phyloP scores from a whole-genome alignment of 2,329 filamentous ascomycete genomes.

The Beauveria brongniartii region DNA sequence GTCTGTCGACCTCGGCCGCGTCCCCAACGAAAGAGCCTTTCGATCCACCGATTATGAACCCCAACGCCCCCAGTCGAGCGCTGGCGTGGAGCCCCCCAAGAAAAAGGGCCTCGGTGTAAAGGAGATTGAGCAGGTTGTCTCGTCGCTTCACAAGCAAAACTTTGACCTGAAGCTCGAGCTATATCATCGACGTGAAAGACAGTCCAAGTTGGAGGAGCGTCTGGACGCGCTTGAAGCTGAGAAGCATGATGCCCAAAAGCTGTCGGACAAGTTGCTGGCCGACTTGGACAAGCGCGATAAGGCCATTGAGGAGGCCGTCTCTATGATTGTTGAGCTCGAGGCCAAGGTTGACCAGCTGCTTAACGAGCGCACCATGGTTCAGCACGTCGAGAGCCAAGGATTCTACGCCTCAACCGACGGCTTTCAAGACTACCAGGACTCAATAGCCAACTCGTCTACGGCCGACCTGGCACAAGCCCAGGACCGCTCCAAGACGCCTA shows the following conservation, averaged over 20 bases:
- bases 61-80: conserved; percentile 36
- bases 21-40: conserved; percentile 31
- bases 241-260: conserved; percentile 44
- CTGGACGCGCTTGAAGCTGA: conserved; percentile 48
- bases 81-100: conserved; percentile 30
- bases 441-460: conserved; percentile 17
- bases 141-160: conserved; percentile 65
- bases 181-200: conserved; percentile 59
- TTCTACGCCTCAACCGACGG: conserved; percentile 25
- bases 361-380: conserved; percentile 45
- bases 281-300: conserved; percentile 62
- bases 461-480: conserved; percentile 11
- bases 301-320: conserved; percentile 62
- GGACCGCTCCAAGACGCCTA: conserved; percentile 25
- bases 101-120: conserved; percentile 54
- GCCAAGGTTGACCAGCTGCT: conserved; percentile 47
- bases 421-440: conserved; percentile 16
- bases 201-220: conserved; percentile 49
- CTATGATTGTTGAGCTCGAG: conserved; percentile 60
- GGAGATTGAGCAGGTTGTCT: conserved; percentile 62
- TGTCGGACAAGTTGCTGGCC: conserved; percentile 49
- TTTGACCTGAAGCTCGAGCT: conserved; percentile 70
- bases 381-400: conserved; percentile 38
- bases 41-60: conserved; percentile 26
- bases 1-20: conserved; percentile 30